phyloP scores from a whole-genome alignment of 1,139 yeast genomes.

The Candida sanyaensis region DNA sequence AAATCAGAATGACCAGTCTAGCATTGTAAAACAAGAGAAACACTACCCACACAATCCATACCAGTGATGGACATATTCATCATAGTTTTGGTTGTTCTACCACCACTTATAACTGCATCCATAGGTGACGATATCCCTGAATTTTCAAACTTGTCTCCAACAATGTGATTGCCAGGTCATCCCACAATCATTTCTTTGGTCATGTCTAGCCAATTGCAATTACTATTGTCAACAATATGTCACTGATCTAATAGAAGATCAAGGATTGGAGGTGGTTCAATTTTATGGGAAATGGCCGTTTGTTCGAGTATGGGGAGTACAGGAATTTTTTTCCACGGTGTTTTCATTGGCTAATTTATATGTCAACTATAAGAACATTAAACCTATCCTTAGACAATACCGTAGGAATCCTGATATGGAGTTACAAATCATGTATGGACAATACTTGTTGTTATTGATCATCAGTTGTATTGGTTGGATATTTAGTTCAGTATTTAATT shows the following conservation, averaged over 20 bases:
- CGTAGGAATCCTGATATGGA: conserved; percentile 16
- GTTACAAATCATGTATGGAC: conserved; percentile 29
- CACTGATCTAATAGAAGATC: conserved; percentile 24
- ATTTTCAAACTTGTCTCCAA: conserved; percentile 24
- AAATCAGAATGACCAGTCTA: no score
- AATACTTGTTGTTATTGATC: conserved; percentile 30
- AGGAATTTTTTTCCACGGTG: conserved; percentile 38
- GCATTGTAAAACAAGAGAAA: no score
- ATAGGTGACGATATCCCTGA: conserved; percentile 33
- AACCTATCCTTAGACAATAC: conserved; percentile 27
- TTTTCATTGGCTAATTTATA: conserved; percentile 43
- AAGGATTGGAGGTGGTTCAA: conserved; percentile 34
- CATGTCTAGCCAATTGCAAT: conserved; percentile 40
- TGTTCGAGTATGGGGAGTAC: conserved; percentile 36
- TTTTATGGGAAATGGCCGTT: conserved; percentile 54
- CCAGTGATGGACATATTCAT: no score
- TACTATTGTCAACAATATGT: conserved; percentile 45
- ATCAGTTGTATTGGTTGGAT: conserved; percentile 42
- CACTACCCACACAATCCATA: no score
- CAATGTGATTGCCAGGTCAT: conserved; percentile 15
- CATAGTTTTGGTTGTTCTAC: background rate
- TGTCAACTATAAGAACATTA: conserved; percentile 33
- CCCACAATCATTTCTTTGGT: conserved; percentile 28
- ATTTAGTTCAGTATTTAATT: conserved; percentile 42
- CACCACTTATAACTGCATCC: conserved; percentile 16